Conservation (phyloP, 2,329 filamentous ascomycete species). For the Penicillium sp. region DNA sequence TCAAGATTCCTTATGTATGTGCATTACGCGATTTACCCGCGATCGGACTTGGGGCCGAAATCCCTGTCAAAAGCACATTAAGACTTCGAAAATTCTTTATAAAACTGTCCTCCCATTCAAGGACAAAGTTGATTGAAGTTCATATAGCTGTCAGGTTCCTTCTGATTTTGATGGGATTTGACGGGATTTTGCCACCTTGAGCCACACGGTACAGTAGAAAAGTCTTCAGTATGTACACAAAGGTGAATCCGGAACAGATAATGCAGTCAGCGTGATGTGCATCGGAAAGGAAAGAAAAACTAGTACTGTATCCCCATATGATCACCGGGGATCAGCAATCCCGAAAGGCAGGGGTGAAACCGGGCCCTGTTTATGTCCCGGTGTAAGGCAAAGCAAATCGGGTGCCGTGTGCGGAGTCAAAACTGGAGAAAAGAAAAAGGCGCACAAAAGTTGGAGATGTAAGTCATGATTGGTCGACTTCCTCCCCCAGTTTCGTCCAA, state of each 20-base stretch:
- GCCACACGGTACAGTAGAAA: conserved; percentile 9
- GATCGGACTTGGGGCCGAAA: conserved; percentile 16
- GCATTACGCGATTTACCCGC: conserved; percentile 20
- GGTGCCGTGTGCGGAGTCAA: conserved; percentile 22
- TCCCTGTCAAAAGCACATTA: conserved; percentile 9
- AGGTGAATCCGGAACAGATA: not conserved
- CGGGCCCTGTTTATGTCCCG: no score
- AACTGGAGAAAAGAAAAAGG: conserved; percentile 5
- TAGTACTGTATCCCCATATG: conserved; percentile 10
- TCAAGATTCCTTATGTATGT: not conserved
- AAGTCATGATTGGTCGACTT: conserved; percentile 4
- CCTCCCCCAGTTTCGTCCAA: conserved; percentile 2
- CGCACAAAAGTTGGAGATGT: not conserved
- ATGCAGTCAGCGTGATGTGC: not conserved
- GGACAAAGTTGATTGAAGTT: no score
- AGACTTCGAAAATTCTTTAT: not conserved
- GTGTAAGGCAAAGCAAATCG: conserved; percentile 1
- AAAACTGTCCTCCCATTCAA: not conserved
- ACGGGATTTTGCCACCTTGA: conserved; percentile 14
- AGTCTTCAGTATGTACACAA: not conserved
- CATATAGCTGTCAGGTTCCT: not conserved
- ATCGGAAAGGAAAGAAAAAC: conserved; percentile 13
- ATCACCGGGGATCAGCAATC: conserved; percentile 6
- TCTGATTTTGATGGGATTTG: not conserved
- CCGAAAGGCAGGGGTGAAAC: conserved; percentile 15